Percentiles rank a stretch among this genome's conserved stretches.
phyloP scores from a whole-genome alignment of 2,329 filamentous ascomycete genomes.

The Sphaerulina vaccinii region DNA sequence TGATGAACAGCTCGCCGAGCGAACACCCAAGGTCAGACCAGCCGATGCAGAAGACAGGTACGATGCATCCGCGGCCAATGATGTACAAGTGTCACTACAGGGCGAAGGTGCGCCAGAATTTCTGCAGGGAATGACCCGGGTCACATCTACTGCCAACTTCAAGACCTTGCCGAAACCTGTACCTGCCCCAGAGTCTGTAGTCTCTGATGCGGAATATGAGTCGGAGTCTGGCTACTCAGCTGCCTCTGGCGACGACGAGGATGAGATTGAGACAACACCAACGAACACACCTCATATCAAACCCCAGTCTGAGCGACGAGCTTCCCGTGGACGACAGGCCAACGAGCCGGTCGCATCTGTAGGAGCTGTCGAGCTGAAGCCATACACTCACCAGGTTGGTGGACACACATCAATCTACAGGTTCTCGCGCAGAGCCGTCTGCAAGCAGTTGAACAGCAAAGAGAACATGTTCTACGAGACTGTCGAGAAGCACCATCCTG shows the following conservation, averaged over 20 bases:
- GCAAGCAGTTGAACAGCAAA: constrained; percentile 95
- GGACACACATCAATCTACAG: constrained; percentile 95
- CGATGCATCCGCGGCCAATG: constrained; percentile 35
- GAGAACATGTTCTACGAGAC: constrained; percentile 99
- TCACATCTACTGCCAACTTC: constrained; percentile 18
- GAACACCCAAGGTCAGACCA: constrained; percentile 21
- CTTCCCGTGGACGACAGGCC: constrained; percentile 17
- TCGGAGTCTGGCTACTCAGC: constrained; percentile 48
- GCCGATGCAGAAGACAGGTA: constrained; percentile 4
- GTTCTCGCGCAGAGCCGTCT: constrained; percentile 91
- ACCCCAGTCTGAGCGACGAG: constrained; percentile 26
- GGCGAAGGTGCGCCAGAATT: constrained; percentile 61
- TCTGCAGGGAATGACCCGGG: constrained; percentile 55
- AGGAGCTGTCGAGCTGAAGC: constrained; percentile 91
- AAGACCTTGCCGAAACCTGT: constrained; percentile 22
- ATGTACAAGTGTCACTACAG: constrained; percentile 63
- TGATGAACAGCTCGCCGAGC: constrained; percentile 29
- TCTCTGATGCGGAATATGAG: constrained; percentile 42
- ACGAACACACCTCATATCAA: constrained; percentile 36
- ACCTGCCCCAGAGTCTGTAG: constrained; percentile 16
- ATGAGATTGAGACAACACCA: constrained; percentile 23
- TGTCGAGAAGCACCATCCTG: constrained; percentile 85
- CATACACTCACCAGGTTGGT: constrained; percentile 95
- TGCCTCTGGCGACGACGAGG: constrained; percentile 50
- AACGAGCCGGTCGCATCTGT: constrained; percentile 58